Percentiles rank a stretch among this genome's conserved stretches.
phyloP scores from a whole-genome alignment of 2,329 filamentous ascomycete species.

The Xylariaceae sp. region DNA sequence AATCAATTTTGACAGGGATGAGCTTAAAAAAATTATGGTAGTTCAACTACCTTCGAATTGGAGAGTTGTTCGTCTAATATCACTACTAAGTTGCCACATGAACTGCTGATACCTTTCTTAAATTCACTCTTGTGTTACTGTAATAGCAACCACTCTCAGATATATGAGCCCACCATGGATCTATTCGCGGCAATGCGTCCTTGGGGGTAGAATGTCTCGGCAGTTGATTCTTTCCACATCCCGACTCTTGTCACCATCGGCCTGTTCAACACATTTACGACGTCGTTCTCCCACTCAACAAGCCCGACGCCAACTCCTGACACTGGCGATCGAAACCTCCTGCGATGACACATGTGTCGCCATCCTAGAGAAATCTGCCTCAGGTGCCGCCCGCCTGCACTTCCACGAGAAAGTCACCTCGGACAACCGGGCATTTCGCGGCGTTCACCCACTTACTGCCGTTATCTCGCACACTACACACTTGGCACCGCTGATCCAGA shows the following conservation, averaged over 20 bases:
- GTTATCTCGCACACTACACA: constrained; percentile 76
- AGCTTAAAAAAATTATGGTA: no score
- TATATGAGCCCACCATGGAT: constrained; percentile 22
- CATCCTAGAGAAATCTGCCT: constrained; percentile 66
- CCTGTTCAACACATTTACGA: not conserved
- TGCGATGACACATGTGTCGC: constrained; percentile 95
- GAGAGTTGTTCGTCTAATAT: no score
- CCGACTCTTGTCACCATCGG: not conserved
- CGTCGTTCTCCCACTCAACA: not conserved
- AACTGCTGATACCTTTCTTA: no score
- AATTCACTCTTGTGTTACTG: no score
- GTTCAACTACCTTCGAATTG: no score
- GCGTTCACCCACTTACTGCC: constrained; percentile 80
- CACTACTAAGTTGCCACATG: no score
- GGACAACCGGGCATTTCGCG: constrained; percentile 74
- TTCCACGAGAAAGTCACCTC: constrained; percentile 85
- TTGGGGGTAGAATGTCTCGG: constrained; percentile 13
- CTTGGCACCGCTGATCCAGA: constrained; percentile 70
- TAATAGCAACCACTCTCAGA: not conserved
- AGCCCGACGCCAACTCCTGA: constrained; percentile 47
- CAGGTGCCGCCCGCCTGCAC: constrained; percentile 61
- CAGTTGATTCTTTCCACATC: not conserved
- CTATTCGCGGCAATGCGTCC: constrained; percentile 19
- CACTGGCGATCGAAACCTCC: constrained; percentile 80
- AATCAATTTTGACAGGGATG: no score